Evolutionary conservation across 1,139 yeast species (phyloP).

Genomic region (Hanseniaspora sp.): DNA sequence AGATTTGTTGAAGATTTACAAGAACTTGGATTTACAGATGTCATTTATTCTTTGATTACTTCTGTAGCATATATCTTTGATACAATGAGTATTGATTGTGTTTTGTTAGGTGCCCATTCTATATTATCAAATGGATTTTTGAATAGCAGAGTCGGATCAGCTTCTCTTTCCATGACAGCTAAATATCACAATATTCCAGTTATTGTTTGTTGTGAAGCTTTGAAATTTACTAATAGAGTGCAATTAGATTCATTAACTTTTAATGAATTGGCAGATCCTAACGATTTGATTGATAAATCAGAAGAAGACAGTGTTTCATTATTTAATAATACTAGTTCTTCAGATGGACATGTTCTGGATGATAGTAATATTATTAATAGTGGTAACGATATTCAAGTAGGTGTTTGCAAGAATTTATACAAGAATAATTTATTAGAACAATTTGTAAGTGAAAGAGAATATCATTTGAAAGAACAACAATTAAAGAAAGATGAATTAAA

Average conservation of each 20-base stretch:
- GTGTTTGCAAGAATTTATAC: conserved; percentile 11
- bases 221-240: conserved; percentile 89
- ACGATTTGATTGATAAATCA: conserved; percentile 44
- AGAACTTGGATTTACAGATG: conserved; percentile 41
- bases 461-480: conserved; percentile 5
- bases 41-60: conserved; percentile 66
- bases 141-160: conserved; percentile 90
- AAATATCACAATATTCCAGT: conserved; percentile 84
- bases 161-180: conserved; percentile 84
- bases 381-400: conserved; percentile 2
- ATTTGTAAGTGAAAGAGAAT: conserved; percentile 40
- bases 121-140: conserved; percentile 91
- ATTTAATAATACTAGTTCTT: background rate
- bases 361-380: background rate
- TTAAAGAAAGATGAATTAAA: conserved; percentile 20
- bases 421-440: conserved; percentile 55
- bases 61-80: conserved; percentile 70
- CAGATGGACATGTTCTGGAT: conserved; percentile 12
- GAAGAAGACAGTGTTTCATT: conserved; percentile 19
- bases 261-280: conserved; percentile 83
- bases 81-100: conserved; percentile 80
- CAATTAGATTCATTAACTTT: conserved; percentile 90
- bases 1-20: conserved; percentile 56
- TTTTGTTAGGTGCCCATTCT: conserved; percentile 92
- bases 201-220: conserved; percentile 86